A percentile compares a stretch with the other conserved stretches of the same genome.
phyloP scores from a whole-genome alignment of 169 alveolate genomes.

The Plasmodium blacklocki region DNA sequence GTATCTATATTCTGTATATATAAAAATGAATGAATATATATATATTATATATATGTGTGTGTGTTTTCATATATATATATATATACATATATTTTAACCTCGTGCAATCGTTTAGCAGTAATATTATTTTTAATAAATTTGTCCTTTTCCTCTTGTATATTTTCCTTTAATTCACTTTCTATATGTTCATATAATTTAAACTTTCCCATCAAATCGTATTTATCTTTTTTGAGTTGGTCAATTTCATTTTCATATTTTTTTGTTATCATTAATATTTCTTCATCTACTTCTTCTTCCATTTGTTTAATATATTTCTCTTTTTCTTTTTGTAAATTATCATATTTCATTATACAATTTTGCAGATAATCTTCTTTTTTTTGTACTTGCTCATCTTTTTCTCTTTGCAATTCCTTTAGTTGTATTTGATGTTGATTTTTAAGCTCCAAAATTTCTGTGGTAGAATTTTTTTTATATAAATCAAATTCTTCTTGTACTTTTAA shows the following conservation, averaged over 20 bases:
- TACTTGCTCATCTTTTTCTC: constrained; percentile 34
- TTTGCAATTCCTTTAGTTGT: constrained; percentile 20
- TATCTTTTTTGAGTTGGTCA: constrained; percentile 34
- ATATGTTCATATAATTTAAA: constrained; percentile 55
- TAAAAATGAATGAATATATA: background rate
- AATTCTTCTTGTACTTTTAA: constrained; percentile 64
- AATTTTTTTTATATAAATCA: constrained; percentile 39
- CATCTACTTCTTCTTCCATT: constrained; percentile 76
- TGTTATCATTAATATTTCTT: constrained; percentile 68
- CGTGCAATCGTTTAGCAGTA: constrained; percentile 59
- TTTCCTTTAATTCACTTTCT: constrained; percentile 53
- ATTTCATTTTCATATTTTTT: constrained; percentile 54
- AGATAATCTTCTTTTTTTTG: constrained; percentile 41
- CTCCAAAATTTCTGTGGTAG: constrained; percentile 36
- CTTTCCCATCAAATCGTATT: constrained; percentile 36
- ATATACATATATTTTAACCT: constrained; percentile 14
- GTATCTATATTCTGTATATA: constrained; percentile 38
- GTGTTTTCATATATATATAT: background rate
- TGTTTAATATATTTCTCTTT: constrained; percentile 57
- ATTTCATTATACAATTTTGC: constrained; percentile 5
- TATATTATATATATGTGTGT: background rate
- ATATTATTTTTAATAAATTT: constrained; percentile 52
- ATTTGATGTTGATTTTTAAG: constrained; percentile 48
- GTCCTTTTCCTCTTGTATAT: constrained; percentile 50
- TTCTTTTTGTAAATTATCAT: constrained; percentile 54